These are phyloP conservation scores for Xylariomycetidae sp. DNA, from an alignment of 2,329 filamentous ascomycete species.

Conservation along the genomic window DNA sequence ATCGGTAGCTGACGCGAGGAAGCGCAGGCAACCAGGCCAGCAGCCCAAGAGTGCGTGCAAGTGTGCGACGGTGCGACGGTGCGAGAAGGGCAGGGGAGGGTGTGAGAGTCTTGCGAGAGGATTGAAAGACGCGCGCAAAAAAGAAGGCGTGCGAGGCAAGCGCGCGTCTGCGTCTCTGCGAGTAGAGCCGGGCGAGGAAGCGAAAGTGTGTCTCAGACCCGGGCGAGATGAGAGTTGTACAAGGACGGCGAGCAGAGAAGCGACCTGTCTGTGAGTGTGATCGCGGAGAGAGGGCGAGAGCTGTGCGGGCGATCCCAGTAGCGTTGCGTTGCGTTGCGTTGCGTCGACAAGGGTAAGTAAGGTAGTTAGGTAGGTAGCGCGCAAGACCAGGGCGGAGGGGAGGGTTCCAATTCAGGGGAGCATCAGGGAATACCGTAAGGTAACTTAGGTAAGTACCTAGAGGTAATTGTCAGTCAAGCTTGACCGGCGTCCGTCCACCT, in stretches of 20 bases:
- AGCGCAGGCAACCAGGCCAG: conserved; percentile 15
- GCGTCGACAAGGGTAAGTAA: conserved; percentile 18
- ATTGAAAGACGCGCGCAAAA: conserved; percentile 25
- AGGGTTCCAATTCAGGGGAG: no score
- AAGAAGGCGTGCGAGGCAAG: conserved; percentile 24
- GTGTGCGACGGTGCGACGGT: conserved; percentile 15
- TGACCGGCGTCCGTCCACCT: no score
- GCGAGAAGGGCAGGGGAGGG: conserved; percentile 11
- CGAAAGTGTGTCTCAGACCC: conserved; percentile 20
- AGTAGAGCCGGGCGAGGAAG: conserved; percentile 19
- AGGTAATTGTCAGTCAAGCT: no score
- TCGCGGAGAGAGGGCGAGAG: conserved; percentile 12
- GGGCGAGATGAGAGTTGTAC: conserved; percentile 22
- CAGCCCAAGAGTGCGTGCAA: conserved; percentile 10
- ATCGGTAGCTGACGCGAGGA: conserved; percentile 4
- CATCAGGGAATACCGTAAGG: no score
- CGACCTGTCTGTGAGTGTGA: no score
- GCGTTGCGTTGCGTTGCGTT: conserved; percentile 21
- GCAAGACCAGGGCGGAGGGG: conserved; percentile 7
- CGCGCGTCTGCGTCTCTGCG: conserved; percentile 33
- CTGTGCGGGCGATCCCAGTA: conserved; percentile 13
- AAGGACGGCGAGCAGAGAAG: conserved; percentile 20
- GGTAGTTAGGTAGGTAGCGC: conserved; percentile 5
- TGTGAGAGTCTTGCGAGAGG: conserved; percentile 20
- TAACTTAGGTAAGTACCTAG: no score